Evolutionary conservation across 2,329 filamentous ascomycete genomes (phyloP).

Genomic region (Venturia nashicola): DNA sequence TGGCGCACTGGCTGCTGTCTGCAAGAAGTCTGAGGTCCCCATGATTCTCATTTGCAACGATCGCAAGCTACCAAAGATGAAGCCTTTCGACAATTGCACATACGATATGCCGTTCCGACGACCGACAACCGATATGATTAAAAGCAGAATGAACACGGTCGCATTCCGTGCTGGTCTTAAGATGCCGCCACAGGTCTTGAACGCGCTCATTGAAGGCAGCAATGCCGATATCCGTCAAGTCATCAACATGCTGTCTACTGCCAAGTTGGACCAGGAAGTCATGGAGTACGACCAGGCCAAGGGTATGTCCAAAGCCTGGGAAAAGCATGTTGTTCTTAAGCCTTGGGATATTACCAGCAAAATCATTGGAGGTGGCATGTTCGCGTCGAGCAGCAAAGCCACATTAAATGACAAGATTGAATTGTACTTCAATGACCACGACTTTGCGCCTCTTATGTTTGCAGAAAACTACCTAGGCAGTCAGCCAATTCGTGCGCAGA

Average conservation of each 20-base stretch:
- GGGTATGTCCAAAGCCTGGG: conserved; percentile 93
- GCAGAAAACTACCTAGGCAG: conserved; percentile 94
- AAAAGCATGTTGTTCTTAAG: conserved; percentile 93
- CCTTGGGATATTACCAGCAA: conserved; percentile 97
- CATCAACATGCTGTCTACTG: conserved; percentile 95
- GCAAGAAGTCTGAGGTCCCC: conserved; percentile 88
- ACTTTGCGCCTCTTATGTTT: conserved; percentile 94
- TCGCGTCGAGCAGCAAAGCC: conserved; percentile 67
- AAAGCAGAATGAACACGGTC: conserved; percentile 88
- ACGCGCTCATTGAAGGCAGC: conserved; percentile 88
- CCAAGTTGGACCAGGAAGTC: conserved; percentile 67
- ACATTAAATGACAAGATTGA: conserved; percentile 97
- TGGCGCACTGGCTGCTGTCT: conserved; percentile 83
- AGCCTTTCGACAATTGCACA: conserved; percentile 80
- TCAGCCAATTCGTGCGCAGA: conserved; percentile 54
- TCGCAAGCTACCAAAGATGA: conserved; percentile 88
- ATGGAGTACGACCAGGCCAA: conserved; percentile 82
- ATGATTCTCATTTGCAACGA: conserved; percentile 98
- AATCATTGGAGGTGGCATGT: conserved; percentile 79
- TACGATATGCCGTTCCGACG: conserved; percentile 80
- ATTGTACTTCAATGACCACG: conserved; percentile 98
- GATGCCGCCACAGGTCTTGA: conserved; percentile 69
- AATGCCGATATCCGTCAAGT: conserved; percentile 95
- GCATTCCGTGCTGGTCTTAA: conserved; percentile 85
- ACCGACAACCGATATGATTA: conserved; percentile 81